Evolutionary conservation across 257 asterid species (phyloP).

Genomic region (Plantago ovata): DNA sequence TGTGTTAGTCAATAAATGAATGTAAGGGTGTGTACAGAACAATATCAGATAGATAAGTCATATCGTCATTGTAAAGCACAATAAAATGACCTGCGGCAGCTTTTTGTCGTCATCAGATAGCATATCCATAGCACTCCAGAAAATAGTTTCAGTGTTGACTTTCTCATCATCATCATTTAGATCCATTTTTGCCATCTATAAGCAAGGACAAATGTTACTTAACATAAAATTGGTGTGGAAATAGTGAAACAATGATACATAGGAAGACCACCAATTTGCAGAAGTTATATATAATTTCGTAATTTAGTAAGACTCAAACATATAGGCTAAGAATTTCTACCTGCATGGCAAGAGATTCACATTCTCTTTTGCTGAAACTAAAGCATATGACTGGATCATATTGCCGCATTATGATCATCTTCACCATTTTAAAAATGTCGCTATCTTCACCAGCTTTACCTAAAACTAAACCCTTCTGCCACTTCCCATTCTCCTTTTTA

Average conservation of each 20-base stretch:
- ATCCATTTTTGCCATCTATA: slow-evolving; percentile 96
- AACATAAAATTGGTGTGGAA: neutral
- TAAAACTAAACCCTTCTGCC: slow-evolving; percentile 65
- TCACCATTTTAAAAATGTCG: slow-evolving; percentile 96
- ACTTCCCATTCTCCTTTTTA: slow-evolving; percentile 65
- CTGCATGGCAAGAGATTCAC: slow-evolving; percentile 99
- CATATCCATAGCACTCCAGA: slow-evolving; percentile 99
- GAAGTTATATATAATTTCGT: no score
- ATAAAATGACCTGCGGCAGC: slow-evolving; percentile 73
- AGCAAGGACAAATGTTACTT: neutral
- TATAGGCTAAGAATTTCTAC: slow-evolving; percentile 28
- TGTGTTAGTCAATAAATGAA: slow-evolving; percentile 21
- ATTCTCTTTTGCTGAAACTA: slow-evolving; percentile 99
- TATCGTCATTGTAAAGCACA: slow-evolving; percentile 15
- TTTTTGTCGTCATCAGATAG: slow-evolving; percentile 95
- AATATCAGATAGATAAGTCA: neutral
- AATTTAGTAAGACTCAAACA: neutral
- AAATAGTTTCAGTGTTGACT: slow-evolving; percentile 73
- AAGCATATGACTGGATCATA: slow-evolving; percentile 99
- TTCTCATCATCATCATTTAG: slow-evolving; percentile 83
- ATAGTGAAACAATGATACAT: no score
- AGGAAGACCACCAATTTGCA: no score
- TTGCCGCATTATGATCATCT: slow-evolving; percentile 88
- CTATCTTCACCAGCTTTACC: slow-evolving; percentile 89
- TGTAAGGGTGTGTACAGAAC: slow-evolving; percentile 2